Conservation (phyloP, 257 asterid genomes). For the Ilex aquifolium region DNA sequence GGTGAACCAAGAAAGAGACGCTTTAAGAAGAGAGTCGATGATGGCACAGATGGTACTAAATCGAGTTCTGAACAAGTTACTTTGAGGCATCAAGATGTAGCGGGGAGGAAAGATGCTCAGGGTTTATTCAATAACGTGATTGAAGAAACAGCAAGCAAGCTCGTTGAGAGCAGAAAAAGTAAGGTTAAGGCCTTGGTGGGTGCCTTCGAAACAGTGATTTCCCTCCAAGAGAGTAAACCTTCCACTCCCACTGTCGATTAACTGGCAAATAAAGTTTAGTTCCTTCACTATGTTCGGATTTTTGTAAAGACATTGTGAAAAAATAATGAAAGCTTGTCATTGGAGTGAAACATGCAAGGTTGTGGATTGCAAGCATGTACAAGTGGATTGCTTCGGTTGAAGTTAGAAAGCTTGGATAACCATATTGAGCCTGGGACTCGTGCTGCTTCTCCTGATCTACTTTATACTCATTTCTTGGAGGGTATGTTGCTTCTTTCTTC, state of each 20-base stretch:
- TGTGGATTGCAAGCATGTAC: no score
- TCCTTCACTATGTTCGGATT: slow-evolving; percentile 5
- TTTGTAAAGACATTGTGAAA: no score
- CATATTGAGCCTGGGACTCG: no score
- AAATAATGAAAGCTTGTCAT: no score
- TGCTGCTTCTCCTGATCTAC: no score
- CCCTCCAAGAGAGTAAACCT: slow-evolving; percentile 66
- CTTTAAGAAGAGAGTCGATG: slow-evolving; percentile 32
- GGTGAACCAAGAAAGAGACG: slow-evolving; percentile 34
- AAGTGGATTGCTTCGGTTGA: no score
- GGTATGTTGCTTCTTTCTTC: no score
- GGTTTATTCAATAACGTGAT: slow-evolving; percentile 67
- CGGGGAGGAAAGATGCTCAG: slow-evolving; percentile 68
- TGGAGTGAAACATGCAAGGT: no score
- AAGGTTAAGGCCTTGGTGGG: slow-evolving; percentile 93
- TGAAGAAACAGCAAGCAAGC: slow-evolving; percentile 87
- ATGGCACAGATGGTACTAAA: slow-evolving; percentile 15
- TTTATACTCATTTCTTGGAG: no score
- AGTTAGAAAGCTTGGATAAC: no score
- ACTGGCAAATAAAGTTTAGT: slow-evolving; percentile 10
- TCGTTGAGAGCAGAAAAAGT: slow-evolving; percentile 72
- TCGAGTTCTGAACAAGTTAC: slow-evolving; percentile 34
- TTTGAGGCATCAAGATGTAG: slow-evolving; percentile 61
- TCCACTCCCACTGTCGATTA: slow-evolving; percentile 32
- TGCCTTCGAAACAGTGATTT: slow-evolving; percentile 85